Conservation (phyloP, 805 yeast species). For the Wilhelminamyces savonicus region DNA sequence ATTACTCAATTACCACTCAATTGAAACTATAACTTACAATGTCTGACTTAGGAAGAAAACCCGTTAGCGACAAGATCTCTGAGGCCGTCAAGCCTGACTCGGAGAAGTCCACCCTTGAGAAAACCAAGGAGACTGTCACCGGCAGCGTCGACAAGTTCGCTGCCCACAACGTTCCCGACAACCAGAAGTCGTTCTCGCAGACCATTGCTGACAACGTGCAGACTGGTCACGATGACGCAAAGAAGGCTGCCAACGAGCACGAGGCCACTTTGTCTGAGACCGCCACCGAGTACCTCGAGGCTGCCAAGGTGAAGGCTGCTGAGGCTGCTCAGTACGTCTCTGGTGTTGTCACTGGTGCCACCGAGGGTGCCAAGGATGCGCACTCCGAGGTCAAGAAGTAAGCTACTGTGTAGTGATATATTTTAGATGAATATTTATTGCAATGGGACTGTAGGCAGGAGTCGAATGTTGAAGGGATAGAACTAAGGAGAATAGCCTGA, state of each 20-base stretch:
- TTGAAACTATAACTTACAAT: conserved; percentile 7
- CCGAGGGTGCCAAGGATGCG: conserved; percentile 42
- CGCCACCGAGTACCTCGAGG: conserved; percentile 41
- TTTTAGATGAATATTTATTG: background rate
- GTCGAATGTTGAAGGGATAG: background rate
- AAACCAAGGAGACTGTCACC: conserved; percentile 67
- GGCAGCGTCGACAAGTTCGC: conserved; percentile 63
- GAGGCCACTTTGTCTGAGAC: conserved; percentile 33
- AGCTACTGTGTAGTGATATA: background rate
- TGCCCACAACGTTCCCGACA: conserved; percentile 53
- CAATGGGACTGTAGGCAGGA: background rate
- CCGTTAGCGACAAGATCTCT: conserved; percentile 58
- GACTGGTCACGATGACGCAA: conserved; percentile 50
- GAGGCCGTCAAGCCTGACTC: conserved; percentile 69
- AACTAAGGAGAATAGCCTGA: background rate
- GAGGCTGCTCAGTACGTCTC: conserved; percentile 55
- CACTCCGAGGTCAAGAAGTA: conserved; percentile 19
- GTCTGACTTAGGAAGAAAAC: conserved; percentile 65
- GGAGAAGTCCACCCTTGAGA: conserved; percentile 56
- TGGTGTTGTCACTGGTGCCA: conserved; percentile 50
- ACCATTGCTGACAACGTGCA: conserved; percentile 56
- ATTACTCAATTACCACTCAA: too few relatives aligned
- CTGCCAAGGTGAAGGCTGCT: conserved; percentile 49
- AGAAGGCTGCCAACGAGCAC: conserved; percentile 20
- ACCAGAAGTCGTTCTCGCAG: conserved; percentile 66